Evolutionary conservation across 129 eudicot genomes (phyloP).

Genomic region (Kitagawia praeruptora): DNA sequence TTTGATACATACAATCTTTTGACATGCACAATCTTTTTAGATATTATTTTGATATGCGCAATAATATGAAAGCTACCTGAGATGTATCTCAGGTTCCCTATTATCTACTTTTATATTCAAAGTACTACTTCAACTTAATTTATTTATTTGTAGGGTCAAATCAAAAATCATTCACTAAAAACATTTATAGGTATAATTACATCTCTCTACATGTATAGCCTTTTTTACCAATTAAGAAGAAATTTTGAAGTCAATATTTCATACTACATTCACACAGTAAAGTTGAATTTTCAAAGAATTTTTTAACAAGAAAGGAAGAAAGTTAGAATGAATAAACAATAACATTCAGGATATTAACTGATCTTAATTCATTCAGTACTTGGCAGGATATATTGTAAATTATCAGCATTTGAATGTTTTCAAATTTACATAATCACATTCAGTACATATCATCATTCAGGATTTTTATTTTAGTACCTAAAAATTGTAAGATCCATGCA

Average conservation of each 20-base stretch:
- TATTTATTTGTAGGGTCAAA: no score
- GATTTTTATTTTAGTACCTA: not conserved
- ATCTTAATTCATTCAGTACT: not conserved
- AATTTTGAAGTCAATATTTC: not conserved
- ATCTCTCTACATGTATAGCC: not conserved
- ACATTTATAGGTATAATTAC: not conserved
- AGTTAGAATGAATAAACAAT: no score
- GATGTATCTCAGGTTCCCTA: no score
- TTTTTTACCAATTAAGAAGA: no score
- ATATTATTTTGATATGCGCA: no score
- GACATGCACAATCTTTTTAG: no score
- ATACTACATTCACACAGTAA: not conserved
- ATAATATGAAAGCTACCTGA: no score
- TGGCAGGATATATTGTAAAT: not conserved
- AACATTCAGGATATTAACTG: not conserved
- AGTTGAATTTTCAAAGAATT: not conserved
- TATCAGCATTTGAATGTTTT: no score
- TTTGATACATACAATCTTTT: no score
- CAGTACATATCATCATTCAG: not conserved
- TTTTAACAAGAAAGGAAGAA: no score
- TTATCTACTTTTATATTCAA: no score
- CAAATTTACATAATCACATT: no score
- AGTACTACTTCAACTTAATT: not conserved
- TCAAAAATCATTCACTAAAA: not conserved
- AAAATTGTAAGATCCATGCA: not conserved